Evolutionary conservation across 2,329 filamentous ascomycete genomes (phyloP), one percentile per base, ranked within the genome.

Genomic region (Cordyceps militaris): DNA sequence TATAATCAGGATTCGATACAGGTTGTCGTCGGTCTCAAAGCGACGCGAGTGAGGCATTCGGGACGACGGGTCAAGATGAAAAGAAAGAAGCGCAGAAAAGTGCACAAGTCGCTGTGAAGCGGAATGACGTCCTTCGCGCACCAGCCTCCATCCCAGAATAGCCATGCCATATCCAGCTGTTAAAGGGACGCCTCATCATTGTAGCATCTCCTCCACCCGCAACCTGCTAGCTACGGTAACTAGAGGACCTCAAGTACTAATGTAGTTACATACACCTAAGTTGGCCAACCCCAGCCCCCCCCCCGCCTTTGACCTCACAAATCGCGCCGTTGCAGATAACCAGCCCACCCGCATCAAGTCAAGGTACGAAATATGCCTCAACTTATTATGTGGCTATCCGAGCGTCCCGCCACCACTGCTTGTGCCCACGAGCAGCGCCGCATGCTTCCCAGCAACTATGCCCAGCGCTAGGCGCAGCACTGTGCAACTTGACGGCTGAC

Each of bases 351-450:
- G 24, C 21, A 38, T 34, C 8, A n/a, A 13, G 40, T 46, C 40
- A 46, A 54, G 14, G n/a, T 32, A n/a, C 36, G 10, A 9, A 53
- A 54, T 36, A n/a, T 40, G 44, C 43, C 6, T 24, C 9, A 23
- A n/a, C 26, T 13, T 21, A 36, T 10, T 10, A 23, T 23, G 28
- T 40, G 38, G 38, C 38, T 34, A 48, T 56, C 53, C 43, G 53
- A 56, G 44, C 32, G 24, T 42, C 34, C 53, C 43, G 53, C 42
- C 44, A 47, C 53, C 53, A 56, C 23, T 49, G 34, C 34, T 28
- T 24, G 34, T 32, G 26, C 32, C 40, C 53, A 32, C 34, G 53
- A 42, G 53, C 30, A 34, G n/a, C 19, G 36, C 40, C 38, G 19
- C 24, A 9, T 32, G 16, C 28, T 19, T 32, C 9, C 9, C 10